Evolutionary conservation across 2,329 filamentous ascomycete species (phyloP).

Genomic region (Hypoxylon sp.): DNA sequence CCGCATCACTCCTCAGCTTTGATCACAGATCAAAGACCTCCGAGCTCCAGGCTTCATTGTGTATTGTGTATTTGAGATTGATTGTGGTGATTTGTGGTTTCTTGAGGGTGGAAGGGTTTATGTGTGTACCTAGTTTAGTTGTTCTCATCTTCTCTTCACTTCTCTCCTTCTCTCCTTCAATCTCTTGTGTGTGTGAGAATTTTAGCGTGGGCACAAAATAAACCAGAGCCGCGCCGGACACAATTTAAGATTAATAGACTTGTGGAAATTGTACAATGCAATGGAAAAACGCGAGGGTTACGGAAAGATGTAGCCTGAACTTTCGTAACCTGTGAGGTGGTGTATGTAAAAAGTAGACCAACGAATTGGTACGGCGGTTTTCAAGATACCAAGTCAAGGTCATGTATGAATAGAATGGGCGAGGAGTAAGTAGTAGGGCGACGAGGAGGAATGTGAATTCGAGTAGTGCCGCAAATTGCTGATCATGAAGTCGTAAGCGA

Average conservation of each 20-base stretch:
- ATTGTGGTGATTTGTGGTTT: not conserved
- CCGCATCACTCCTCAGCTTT: slow-evolving; percentile 22
- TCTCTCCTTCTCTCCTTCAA: slow-evolving; percentile 9
- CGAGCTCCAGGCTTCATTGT: slow-evolving; percentile 31
- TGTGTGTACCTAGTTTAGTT: not conserved
- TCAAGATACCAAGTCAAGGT: slow-evolving; percentile 14
- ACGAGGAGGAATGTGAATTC: slow-evolving; percentile 1
- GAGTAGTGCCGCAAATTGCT: slow-evolving; percentile 19
- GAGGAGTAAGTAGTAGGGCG: not conserved
- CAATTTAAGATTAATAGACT: slow-evolving; percentile 12
- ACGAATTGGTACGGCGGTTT: slow-evolving; percentile 1
- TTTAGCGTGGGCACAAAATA: slow-evolving; percentile 1
- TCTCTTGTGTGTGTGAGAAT: slow-evolving; percentile 2
- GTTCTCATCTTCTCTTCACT: slow-evolving; percentile 1
- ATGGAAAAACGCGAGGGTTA: slow-evolving; percentile 10
- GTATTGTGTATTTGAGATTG: no score
- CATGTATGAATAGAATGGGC: not conserved
- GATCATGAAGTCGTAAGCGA: slow-evolving; percentile 38
- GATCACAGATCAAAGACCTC: slow-evolving; percentile 24
- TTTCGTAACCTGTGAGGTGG: slow-evolving; percentile 17
- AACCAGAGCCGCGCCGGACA: not conserved
- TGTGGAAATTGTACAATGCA: slow-evolving; percentile 18
- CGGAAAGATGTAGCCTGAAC: slow-evolving; percentile 13
- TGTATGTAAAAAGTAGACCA: slow-evolving; percentile 2
- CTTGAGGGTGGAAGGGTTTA: not conserved